A percentile compares a stretch with the other conserved stretches of the same genome.
Conservation (phyloP, 805 yeast genomes). For the Wickerhamomyces bovis region DNA sequence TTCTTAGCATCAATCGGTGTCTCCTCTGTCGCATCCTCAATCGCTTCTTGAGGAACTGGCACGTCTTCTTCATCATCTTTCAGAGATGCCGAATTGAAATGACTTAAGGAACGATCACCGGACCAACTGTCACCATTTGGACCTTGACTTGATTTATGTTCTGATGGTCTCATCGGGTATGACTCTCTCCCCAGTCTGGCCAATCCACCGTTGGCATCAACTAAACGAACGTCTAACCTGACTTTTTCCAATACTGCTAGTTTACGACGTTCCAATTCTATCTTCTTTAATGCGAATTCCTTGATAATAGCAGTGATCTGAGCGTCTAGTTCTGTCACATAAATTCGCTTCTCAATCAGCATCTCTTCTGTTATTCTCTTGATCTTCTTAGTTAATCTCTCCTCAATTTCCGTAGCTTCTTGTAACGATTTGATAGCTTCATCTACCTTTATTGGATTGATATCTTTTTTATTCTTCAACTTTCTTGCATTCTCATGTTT, state of each 20-base stretch:
- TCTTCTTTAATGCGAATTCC: conserved; percentile 58
- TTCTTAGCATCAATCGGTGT: conserved; percentile 66
- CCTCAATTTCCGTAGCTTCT: conserved; percentile 70
- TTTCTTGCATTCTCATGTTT: conserved; percentile 68
- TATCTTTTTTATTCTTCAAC: conserved; percentile 63
- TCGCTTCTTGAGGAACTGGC: conserved; percentile 16
- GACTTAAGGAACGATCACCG: conserved; percentile 40
- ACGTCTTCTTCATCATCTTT: conserved; percentile 7
- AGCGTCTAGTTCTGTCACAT: conserved; percentile 50
- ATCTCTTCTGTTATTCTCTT: conserved; percentile 81
- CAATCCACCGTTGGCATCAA: conserved; percentile 74
- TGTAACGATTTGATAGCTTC: conserved; percentile 81
- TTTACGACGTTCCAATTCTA: conserved; percentile 81
- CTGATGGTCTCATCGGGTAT: conserved; percentile 30
- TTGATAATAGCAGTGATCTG: conserved; percentile 51
- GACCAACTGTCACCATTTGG: conserved; percentile 53
- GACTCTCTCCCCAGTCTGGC: conserved; percentile 75
- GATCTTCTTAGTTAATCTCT: conserved; percentile 68
- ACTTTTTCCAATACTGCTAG: conserved; percentile 66
- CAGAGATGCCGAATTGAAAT: conserved; percentile 25
- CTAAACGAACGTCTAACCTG: conserved; percentile 65
- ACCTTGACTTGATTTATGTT: conserved; percentile 35
- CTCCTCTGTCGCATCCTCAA: conserved; percentile 23
- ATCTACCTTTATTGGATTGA: conserved; percentile 84
- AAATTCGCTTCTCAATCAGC: conserved; percentile 62